Evolutionary conservation across 2,329 filamentous ascomycete species (phyloP), one percentile per base, ranked within the genome.

Genomic region (Didymella sp.): DNA sequence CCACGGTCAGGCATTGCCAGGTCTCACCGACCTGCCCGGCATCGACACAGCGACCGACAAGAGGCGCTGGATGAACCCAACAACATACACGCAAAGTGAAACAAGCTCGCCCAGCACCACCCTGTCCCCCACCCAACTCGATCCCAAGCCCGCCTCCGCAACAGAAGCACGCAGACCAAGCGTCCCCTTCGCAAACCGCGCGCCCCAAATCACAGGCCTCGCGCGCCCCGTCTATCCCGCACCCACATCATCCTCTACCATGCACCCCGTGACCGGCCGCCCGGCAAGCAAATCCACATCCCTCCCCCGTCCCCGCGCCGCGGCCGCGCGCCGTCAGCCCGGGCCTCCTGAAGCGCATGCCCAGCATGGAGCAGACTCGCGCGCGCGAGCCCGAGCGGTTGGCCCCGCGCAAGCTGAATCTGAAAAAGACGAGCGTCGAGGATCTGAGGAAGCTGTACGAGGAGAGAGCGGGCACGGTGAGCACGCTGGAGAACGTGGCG

Each of bases 361-460:
- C 75, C 0, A 78, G 75, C n/a, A 77, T 80, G 43, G 79, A 80
- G 45, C 61, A 69, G 1, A 56, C 56, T 9, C 12, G 66, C 35
- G 55, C n/a, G 45, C 22, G 21, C 53, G 68, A 15, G 51, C 55
- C 33, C 56, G 62, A 30, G 58, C 59, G 42, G 33, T 55, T 72
- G 65, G 76, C 33, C 58, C 72, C 50, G 3, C 63, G 60, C n/a
- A 78, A 71, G 51, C 63, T 81, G 30, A 77, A 79, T 38, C 40
- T 80, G 38, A 77, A 76, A 61, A 80, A 81, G 61, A 69, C 76
- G 43, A 77, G 74, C 17, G 80, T 82, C 4, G 80, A 82, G 42
- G 78, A 82, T 66, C 60, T 82, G 58, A 68, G 79, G 51, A 66
- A 77, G 60, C 62, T 82, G 50, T 82, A 81, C 57, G 80, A 82